Evolutionary conservation across 1,284 basidiomycete genomes (phyloP), one percentile per base, ranked within the genome.

Genomic region (Irpex sp.): DNA sequence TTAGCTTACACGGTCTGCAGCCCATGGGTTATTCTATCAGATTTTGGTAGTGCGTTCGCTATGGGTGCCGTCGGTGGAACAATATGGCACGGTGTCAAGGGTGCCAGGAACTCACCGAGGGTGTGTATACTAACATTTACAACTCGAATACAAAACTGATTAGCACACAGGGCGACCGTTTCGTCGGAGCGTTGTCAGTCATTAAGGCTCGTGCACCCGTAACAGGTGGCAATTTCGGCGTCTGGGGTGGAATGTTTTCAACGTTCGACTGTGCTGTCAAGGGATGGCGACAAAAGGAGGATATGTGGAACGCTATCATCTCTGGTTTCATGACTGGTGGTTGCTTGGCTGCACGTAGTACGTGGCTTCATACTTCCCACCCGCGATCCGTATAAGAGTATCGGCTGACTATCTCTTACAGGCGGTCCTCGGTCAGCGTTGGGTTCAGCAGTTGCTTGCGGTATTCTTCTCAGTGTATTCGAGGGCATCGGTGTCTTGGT

Each of bases 81-180:
- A 76, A 97, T 99, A 80, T 99, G 98, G 98, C 97, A 99, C 85
- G 97, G 97, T 76, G 97, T 99, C 80, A 99, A 99, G 85, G 98
- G 98, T 72, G 97, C 97, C 18, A 90, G 98, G 77, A 99, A 99
- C 84, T 98, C 97, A 73, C 98, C 98, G 71, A 89, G 94, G 81
- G 97, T 97, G 78, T 70, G 94, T 88, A 38, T 38, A 38, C 32
- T 56, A 66, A 13, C 45, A 58, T 67, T 22, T 62, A 60, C 56
- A 42, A 65, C 65, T 18, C 27, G 9, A 45, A 54, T 64, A 69
- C 4, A 45, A 63, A 38, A 59, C 68, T 67, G 49, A 62, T 43
- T 13, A 65, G 67, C 49, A 69, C 70, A 71, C 78, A 96, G 96
- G 98, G 98, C 63, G 97, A 99, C 82, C 94, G 98, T 67, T 88